phyloP scores from a whole-genome alignment of 2,329 filamentous ascomycete species.

The Fusarium fujikuroi region DNA sequence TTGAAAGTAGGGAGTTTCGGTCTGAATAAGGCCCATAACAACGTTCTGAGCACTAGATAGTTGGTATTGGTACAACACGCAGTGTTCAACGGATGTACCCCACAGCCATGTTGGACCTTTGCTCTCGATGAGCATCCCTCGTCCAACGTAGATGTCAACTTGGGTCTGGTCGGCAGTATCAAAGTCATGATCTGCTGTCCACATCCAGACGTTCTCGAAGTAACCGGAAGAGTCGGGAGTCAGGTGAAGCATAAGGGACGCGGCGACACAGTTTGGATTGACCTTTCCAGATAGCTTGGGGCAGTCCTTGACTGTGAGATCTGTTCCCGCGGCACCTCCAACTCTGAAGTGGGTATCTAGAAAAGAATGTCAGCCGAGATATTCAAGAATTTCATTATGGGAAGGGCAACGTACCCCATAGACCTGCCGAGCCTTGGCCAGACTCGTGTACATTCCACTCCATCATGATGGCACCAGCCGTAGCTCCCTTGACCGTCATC shows the following conservation, averaged over 20 bases:
- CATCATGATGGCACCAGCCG: constrained; percentile 70
- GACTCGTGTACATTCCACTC: constrained; percentile 69
- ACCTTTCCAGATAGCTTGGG: constrained; percentile 28
- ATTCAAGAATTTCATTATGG: not conserved
- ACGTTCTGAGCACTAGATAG: constrained; percentile 58
- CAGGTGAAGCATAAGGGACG: constrained; percentile 64
- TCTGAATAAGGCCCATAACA: constrained; percentile 61
- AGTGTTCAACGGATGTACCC: constrained; percentile 39
- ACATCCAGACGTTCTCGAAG: constrained; percentile 68
- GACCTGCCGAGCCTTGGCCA: constrained; percentile 54
- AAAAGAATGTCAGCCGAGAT: not conserved
- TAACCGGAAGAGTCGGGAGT: constrained; percentile 59
- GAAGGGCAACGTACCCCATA: constrained; percentile 55
- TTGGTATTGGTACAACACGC: constrained; percentile 61
- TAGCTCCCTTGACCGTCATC: constrained; percentile 67
- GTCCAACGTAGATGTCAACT: constrained; percentile 50
- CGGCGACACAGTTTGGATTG: constrained; percentile 66
- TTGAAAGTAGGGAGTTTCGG: constrained; percentile 42
- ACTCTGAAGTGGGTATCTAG: constrained; percentile 60
- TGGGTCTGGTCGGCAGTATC: constrained; percentile 36
- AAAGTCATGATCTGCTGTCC: constrained; percentile 74
- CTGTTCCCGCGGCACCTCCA: constrained; percentile 45
- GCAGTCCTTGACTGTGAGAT: constrained; percentile 35
- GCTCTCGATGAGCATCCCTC: constrained; percentile 50
- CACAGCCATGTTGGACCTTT: constrained; percentile 48